Base-by-base conservation (phyloP, 1,284 basidiomycete genomes). In the Austropuccinia psidii region DNA sequence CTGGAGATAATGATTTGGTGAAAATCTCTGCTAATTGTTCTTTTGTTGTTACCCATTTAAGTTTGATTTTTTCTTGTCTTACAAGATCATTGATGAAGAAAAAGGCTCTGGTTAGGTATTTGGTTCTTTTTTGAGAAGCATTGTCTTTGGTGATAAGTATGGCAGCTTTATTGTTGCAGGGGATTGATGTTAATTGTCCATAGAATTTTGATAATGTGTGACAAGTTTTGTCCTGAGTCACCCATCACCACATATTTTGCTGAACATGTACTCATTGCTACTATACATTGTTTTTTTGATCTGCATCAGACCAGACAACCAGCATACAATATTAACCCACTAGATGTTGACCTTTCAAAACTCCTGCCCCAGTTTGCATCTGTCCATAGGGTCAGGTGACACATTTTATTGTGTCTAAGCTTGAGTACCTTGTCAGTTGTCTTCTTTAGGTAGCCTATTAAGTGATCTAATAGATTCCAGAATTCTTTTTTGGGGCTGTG, bases 311-410 rank as follows among this genome's bases (percentile, higher is more conserved):
- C 49, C 5, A 15, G 8, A 27, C 54, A 29, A 5, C 66, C 52
- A 17, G 39, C 17, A 11, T 31, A 35, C 15, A 41, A 41, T 24
- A 58, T 57, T 2, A 69, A 4, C 19, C 17, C 15, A 9, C 66
- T 52, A 24, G 43, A 45, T 1, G 52, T 50, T n/a, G 45, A 64
- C 2, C 37, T 43, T 17, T 64, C 43, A 17, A 17, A n/a, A 13
- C 45, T 41, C 2, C 60, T 41, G 41, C 60, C 60, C 60, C 60
- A 54, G 27, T 67, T 67, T n/a, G 66, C 35, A 21, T 68, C 66
- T 6, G 24, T 29, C 49, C 52, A 68, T 4, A 54, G 21, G 13
- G 55, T 24, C 39, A 68, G 6, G 3, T n/a, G 1, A 33, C 29
- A n/a, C n/a, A n/a, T 45, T 1, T 19, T 4, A 3, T 3, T 8